Base-by-base conservation (phyloP, 2,329 filamentous ascomycete genomes). In the Claviceps africana region DNA sequence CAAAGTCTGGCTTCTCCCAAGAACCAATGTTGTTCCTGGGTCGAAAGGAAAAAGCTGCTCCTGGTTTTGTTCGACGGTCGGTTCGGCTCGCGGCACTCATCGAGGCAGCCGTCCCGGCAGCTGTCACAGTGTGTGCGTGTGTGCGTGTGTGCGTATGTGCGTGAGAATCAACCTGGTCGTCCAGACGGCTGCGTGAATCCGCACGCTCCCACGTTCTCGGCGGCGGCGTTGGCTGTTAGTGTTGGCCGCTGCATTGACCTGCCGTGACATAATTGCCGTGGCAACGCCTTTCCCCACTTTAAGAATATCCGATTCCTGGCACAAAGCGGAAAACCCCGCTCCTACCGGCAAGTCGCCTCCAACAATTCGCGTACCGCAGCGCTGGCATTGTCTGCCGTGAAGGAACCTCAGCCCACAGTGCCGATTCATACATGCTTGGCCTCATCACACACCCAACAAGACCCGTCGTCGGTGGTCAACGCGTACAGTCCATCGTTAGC, bases 41-140 rank as follows among this genome's bases (percentile, higher is more conserved):
- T 35, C 61, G 63, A 56, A 67, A 63, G 49, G 62, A 57, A 54
- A 66, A 64, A 47, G 56, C 53, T 31, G 65, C 60, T 39, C 61
- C 65, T 25, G 62, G 64, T 51, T 65, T 66, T 25, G 48, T 65
- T 25, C 47, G 47, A 28, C 52, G 53, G 40, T 56, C 48, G 51
- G 51, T 47, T 25, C 51, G 52, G 31, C 56, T 47, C 51, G 52
- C 48, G 25, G 50, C 50, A 39, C 56, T 57, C 60, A 61, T 56
- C 5, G 50, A 30, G 40, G 45, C 19, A 53, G 43, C 28, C 21
- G 44, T 30, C 30, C 4, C n/a, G 28, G 17, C 25, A 31, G 22
- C 39, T 35, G 49, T 35, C n/a, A n/a, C n/a, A n/a, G n/a, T n/a
- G n/a, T n/a, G n/a, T n/a, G n/a, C n/a, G n/a, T n/a, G n/a, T n/a